phyloP scores from a whole-genome alignment of 2,329 filamentous ascomycete species.

The Aspergillus brasiliensis region DNA sequence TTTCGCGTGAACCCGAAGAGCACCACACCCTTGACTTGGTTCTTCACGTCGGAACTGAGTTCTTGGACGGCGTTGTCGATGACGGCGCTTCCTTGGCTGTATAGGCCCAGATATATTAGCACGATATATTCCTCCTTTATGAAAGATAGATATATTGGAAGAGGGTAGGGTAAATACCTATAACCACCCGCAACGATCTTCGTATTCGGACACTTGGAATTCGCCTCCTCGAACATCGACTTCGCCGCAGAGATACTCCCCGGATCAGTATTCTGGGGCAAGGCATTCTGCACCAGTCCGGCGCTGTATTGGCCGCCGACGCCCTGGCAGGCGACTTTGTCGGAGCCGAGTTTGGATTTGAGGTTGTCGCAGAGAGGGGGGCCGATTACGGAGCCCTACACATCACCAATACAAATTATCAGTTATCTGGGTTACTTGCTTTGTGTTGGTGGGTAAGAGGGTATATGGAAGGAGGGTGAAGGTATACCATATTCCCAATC shows the following conservation, averaged over 20 bases:
- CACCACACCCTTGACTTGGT: constrained; percentile 43
- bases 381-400: constrained; percentile 33
- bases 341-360: constrained; percentile 25
- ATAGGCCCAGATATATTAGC: constrained; percentile 1
- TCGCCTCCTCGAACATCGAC: constrained; percentile 44
- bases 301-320: constrained; percentile 48
- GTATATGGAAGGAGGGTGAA: not conserved
- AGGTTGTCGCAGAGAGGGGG: constrained; percentile 32
- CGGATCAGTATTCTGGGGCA: constrained; percentile 41
- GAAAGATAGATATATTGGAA: no score
- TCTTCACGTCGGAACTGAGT: constrained; percentile 26
- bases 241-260: constrained; percentile 44
- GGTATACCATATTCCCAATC: constrained; percentile 40
- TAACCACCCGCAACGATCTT: constrained; percentile 48
- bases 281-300: constrained; percentile 38
- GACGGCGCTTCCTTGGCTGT: constrained; percentile 48
- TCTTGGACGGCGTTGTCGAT: constrained; percentile 44
- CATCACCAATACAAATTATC: not conserved
- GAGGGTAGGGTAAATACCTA: constrained; percentile 34
- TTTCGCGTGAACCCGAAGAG: constrained; percentile 43
- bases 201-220: constrained; percentile 48
- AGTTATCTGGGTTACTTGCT: no score
- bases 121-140: no score
- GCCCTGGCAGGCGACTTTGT: constrained; percentile 45
- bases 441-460: no score